Conservation (phyloP, 1,284 basidiomycete genomes). For the Cryptococcus sp. region DNA sequence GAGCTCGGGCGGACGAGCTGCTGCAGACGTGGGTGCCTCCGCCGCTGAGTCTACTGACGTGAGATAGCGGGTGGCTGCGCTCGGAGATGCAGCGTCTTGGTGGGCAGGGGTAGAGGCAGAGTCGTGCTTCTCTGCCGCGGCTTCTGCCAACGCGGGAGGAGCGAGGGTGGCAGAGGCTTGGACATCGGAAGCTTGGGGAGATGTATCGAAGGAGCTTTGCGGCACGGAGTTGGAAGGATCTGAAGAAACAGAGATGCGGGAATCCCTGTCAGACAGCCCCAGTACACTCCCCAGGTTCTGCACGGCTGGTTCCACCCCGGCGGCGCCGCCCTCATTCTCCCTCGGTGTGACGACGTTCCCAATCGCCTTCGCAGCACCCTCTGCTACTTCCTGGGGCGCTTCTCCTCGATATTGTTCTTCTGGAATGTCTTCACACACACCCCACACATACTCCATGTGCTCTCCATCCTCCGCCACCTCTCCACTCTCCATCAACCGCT, state of each 20-base stretch:
- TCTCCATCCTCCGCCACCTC: slow-evolving; percentile 24
- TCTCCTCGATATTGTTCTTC: background rate
- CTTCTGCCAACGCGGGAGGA: background rate
- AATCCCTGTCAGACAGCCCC: no score
- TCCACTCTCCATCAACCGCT: slow-evolving; percentile 28
- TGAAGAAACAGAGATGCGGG: background rate
- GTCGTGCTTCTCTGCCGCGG: background rate
- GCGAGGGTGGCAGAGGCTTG: no score
- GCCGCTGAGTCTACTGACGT: no score
- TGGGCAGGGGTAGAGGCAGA: no score
- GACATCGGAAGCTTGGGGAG: no score
- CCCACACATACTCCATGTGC: background rate
- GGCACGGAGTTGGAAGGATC: no score
- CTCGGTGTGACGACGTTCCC: no score
- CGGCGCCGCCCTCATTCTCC: background rate
- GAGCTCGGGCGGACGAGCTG: no score
- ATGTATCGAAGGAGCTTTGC: no score
- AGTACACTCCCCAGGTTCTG: background rate
- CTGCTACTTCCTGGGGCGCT: background rate
- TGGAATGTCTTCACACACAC: background rate
- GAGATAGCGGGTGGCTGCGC: no score
- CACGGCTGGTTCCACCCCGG: background rate
- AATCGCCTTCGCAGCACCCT: background rate
- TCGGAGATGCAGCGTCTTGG: no score
- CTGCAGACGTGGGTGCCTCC: no score